Evolutionary conservation across 2,329 filamentous ascomycete genomes (phyloP).

Genomic region (Penicillium sp.): DNA sequence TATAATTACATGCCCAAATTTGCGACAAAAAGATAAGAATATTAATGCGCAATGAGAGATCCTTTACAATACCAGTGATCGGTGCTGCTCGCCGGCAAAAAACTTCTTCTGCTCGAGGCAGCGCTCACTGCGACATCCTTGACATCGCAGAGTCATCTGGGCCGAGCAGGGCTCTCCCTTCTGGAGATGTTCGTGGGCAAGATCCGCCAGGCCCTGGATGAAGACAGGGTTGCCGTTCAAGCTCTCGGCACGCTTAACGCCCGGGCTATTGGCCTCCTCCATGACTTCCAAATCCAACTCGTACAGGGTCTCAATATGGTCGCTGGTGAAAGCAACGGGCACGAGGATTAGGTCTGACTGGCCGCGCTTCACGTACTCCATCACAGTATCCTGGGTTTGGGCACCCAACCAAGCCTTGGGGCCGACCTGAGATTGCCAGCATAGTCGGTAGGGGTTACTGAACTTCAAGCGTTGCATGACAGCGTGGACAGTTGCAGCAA

Average conservation of each 20-base stretch:
- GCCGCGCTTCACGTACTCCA: conserved; percentile 85
- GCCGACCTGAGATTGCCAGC: conserved; percentile 98
- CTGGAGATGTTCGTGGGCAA: conserved; percentile 79
- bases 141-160: conserved; percentile 90
- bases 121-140: conserved; percentile 86
- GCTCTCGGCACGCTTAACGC: conserved; percentile 88
- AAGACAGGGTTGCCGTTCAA: conserved; percentile 90
- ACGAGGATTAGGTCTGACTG: conserved; percentile 90
- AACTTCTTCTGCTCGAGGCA: conserved; percentile 76
- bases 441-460: conserved; percentile 87
- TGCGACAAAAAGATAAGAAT: too few species aligned
- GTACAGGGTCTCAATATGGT: conserved; percentile 96
- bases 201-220: conserved; percentile 84
- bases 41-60: not conserved
- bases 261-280: conserved; percentile 73
- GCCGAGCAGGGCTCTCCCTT: conserved; percentile 72
- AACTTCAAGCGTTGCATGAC: conserved; percentile 93
- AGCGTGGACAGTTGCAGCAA: conserved; percentile 92
- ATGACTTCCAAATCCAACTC: conserved; percentile 96
- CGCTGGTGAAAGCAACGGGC: conserved; percentile 97
- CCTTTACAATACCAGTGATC: conserved; percentile 35
- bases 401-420: conserved; percentile 94
- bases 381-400: conserved; percentile 86
- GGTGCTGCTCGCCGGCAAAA: conserved; percentile 54
- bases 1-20: not conserved